These are phyloP conservation scores for Blastobotrys chiropterorum DNA, from an alignment of 805 yeast species.

Conservation along the genomic window DNA sequence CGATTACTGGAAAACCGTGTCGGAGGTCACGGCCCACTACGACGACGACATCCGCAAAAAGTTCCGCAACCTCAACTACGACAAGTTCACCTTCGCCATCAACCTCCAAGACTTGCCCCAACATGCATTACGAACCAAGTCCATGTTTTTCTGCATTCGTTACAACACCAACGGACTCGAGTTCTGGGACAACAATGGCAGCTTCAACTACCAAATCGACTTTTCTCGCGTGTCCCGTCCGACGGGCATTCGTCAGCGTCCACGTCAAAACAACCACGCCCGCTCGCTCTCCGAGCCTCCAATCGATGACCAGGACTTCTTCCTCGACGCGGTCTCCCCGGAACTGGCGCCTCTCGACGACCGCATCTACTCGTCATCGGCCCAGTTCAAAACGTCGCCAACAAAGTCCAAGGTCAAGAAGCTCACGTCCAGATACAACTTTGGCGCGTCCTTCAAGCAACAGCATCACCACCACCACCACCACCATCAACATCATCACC, in stretches of 20 bases:
- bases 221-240: slow-evolving; percentile 29
- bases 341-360: not conserved
- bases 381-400: not conserved
- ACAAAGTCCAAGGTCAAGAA: slow-evolving; percentile 9
- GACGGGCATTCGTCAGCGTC: slow-evolving; percentile 1
- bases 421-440: slow-evolving; percentile 18
- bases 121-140: slow-evolving; percentile 23
- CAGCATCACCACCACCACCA: slow-evolving; percentile 6
- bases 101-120: slow-evolving; percentile 32
- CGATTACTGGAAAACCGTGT: slow-evolving; percentile 71
- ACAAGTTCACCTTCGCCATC: slow-evolving; percentile 64
- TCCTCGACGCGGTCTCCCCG: not conserved
- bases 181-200: slow-evolving; percentile 72
- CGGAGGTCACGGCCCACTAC: slow-evolving; percentile 61
- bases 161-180: slow-evolving; percentile 46
- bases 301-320: not conserved
- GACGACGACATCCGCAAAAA: slow-evolving; percentile 41
- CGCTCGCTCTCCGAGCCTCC: slow-evolving; percentile 3
- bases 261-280: not conserved
- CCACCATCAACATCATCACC: not conserved
- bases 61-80: slow-evolving; percentile 34
- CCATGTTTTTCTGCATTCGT: slow-evolving; percentile 50
- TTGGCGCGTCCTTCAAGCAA: slow-evolving; percentile 16
- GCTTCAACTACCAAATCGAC: slow-evolving; percentile 50
- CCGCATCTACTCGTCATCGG: not conserved